Base-by-base conservation (phyloP, 805 yeast species). In the Zygosaccharomyces siamensis region DNA sequence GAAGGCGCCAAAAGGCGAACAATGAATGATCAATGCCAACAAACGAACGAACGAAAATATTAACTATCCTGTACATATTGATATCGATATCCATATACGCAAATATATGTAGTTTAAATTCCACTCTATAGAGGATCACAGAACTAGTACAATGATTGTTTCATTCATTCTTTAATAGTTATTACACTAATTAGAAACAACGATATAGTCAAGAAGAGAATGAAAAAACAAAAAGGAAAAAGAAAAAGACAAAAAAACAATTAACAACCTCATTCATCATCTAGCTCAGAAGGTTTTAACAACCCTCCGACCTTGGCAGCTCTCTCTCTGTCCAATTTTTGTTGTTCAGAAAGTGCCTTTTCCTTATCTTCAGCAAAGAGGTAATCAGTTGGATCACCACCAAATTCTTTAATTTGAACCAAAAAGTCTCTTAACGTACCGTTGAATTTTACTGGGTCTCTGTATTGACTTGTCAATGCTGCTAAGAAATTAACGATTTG, bases 361-460 rank as follows among this genome's bases (percentile, higher is more conserved):
- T 89, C 96, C 64, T 83, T 86, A 64, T 92, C 99, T 63, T 93
- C 98, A 8, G 95, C 95, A 70, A 84, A 92, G 66, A 92, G 74
- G 66, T 93, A 93, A 66, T 90, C 97, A 20, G 96, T 89, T 48
- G 95, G 83, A 66, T 88, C 96, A 27, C 98, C 98, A 51, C 98
- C 99, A 63, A 79, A 81, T 70, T 92, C 96, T 71, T 89, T 90
- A 68, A 92, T 87, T 73, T 93, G 98, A 38, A 93, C 95, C 66
- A 93, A 77, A 79, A 93, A 93, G 71, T 93, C 99, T 70, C 98
- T 84, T 59, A 93, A 75, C 8, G 86, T 84, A 45, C 88, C 88
- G 69, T 81, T 83, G 74, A 93, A 93, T 64, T 81, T 85, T 53
- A 68, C 66, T 51, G 82, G 83, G 60, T 88, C 93, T 50, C 78